Evolutionary conservation across 2,329 filamentous ascomycete genomes (phyloP), one percentile per base, ranked within the genome.

Genomic region (Calonectria multiphialidica): DNA sequence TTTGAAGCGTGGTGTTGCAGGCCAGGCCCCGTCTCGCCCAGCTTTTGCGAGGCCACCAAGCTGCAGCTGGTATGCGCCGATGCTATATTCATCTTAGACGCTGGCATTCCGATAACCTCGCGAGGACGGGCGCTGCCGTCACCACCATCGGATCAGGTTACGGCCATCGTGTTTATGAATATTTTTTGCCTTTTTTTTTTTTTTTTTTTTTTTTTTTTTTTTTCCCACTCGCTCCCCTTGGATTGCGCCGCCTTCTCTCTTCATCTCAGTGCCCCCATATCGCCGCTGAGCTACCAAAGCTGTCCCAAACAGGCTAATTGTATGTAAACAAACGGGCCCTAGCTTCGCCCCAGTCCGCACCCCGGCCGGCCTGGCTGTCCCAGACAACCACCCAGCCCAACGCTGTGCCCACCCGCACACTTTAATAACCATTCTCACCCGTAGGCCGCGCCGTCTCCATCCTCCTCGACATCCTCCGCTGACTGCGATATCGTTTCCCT

Each of bases 291-390:
- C 68, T 65, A 70, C 59, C 61, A 35, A 33, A 76, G 68, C 76
- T 74, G 78, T 83, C 83, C 82, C 74, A 81, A 82, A 81, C 75
- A 78, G 83, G 83, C 79, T 78, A 81, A 81, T 80, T 80, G 83
- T 84, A 37, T 37, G 35, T 37, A 84, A 85, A 84, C 84, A 85
- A 85, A 83, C 68, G 78, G 82, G 78, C 74, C 66, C 49, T 4
- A 42, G 15, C n/a, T 30, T 13, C 9, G 15, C 47, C 23, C 47
- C 47, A 44, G 47, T 50, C 7, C 25, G 9, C 45, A 65, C 28
- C 33, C 80, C 81, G 80, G 74, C 70, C 75, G 69, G 30, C 53
- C 33, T 57, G 30, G 80, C 81, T 83, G 79, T 80, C 82, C 83
- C 81, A 79, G 81, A 82, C 81, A 83, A 82, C 80, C 74, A 68